Conservation (phyloP, 768 basidiomycete species). For the Naganishia vaughanmartiniae region DNA sequence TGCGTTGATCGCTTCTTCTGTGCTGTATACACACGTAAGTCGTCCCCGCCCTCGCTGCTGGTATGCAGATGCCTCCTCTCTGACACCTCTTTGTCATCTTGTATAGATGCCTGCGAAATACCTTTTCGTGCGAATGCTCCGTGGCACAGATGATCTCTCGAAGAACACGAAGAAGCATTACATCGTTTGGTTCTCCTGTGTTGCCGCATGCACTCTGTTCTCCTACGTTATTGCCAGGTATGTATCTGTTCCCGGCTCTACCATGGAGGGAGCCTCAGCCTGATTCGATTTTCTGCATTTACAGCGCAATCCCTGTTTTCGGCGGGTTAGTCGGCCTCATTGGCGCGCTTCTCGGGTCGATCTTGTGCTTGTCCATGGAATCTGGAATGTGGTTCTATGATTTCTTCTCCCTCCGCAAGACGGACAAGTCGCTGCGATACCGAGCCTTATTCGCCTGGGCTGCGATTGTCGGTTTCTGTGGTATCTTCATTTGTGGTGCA, state of each 20-base stretch:
- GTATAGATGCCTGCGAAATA: slow-evolving; percentile 30
- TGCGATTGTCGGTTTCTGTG: slow-evolving; percentile 32
- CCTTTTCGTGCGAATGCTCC: slow-evolving; percentile 27
- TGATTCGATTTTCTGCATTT: slow-evolving; percentile 33
- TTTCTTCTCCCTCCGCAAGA: slow-evolving; percentile 26
- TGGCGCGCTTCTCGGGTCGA: slow-evolving; percentile 41
- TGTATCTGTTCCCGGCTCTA: background rate
- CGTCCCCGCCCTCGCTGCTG: slow-evolving; percentile 13
- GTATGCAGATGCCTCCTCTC: too few species aligned
- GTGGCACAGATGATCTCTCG: slow-evolving; percentile 23
- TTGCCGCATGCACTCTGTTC: slow-evolving; percentile 36
- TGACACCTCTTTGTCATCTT: background rate
- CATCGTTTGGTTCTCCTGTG: slow-evolving; percentile 29
- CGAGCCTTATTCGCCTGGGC: slow-evolving; percentile 28
- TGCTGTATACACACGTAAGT: slow-evolving; percentile 40
- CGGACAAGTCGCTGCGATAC: slow-evolving; percentile 27
- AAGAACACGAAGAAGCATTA: slow-evolving; percentile 29
- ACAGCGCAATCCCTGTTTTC: slow-evolving; percentile 43
- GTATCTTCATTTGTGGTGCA: slow-evolving; percentile 37
- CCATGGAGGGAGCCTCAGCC: too few species aligned
- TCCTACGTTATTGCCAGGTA: slow-evolving; percentile 37
- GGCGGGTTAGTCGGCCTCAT: slow-evolving; percentile 37
- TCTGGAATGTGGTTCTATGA: slow-evolving; percentile 48
- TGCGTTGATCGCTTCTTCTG: slow-evolving; percentile 35
- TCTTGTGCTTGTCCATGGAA: slow-evolving; percentile 41